Conservation (phyloP, 2,329 filamentous ascomycete genomes). For the Biscogniauxia mediterranea region DNA sequence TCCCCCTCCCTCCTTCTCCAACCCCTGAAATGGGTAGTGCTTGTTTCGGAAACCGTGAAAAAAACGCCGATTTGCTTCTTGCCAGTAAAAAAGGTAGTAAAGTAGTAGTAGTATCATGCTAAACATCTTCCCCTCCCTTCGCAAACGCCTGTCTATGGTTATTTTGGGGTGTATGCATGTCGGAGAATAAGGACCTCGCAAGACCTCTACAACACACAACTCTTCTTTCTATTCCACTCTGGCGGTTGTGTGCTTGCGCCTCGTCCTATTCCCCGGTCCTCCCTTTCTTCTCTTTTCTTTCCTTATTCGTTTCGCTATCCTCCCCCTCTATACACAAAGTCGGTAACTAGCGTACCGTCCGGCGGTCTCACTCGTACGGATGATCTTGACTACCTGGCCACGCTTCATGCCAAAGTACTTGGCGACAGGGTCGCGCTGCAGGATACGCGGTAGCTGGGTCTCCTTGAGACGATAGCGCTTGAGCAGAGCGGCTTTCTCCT, state of each 20-base stretch:
- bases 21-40: background rate
- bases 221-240: too few species aligned
- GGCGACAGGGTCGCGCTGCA: conserved; percentile 88
- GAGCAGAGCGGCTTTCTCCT: conserved; percentile 84
- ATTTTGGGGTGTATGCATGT: too few species aligned
- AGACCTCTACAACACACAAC: too few species aligned
- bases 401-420: conserved; percentile 87
- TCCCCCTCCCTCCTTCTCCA: background rate
- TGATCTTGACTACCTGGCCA: conserved; percentile 97
- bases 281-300: background rate
- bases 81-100: background rate
- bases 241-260: too few species aligned
- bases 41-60: background rate
- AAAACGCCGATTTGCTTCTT: background rate
- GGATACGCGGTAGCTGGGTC: conserved; percentile 90
- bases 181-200: too few species aligned
- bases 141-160: too few species aligned
- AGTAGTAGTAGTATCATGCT: too few species aligned
- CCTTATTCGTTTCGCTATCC: background rate
- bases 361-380: conserved; percentile 90
- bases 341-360: conserved; percentile 96
- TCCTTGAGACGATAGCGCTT: conserved; percentile 94
- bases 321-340: conserved; percentile 54
- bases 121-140: too few species aligned
- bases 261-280: background rate